Percentiles rank a stretch among this genome's conserved stretches.
Conservation (phyloP, 345 rosid genomes). For the Arabis hirsuta region DNA sequence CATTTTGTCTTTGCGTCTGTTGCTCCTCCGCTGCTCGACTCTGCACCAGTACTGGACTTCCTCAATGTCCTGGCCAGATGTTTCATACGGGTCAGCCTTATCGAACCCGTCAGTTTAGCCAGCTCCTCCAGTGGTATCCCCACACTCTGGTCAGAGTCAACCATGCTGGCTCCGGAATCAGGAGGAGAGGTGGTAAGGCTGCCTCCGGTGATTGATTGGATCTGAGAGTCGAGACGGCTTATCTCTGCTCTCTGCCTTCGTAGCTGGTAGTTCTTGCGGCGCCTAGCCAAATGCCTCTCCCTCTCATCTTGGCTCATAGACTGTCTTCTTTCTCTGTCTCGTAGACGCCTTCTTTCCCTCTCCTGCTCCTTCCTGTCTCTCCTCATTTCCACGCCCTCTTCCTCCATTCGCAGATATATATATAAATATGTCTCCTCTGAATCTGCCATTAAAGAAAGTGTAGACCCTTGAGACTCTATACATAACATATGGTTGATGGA, state of each 20-base stretch:
- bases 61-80: slow-evolving; percentile 73
- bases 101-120: slow-evolving; percentile 54
- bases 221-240: slow-evolving; percentile 46
- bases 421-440: slow-evolving; percentile 12
- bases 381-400: slow-evolving; percentile 45
- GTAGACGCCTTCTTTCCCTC: slow-evolving; percentile 74
- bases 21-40: slow-evolving; percentile 36
- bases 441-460: not conserved
- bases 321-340: slow-evolving; percentile 87
- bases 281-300: slow-evolving; percentile 88
- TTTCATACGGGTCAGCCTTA: slow-evolving; percentile 72
- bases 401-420: too few species aligned
- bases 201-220: slow-evolving; percentile 30
- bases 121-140: slow-evolving; percentile 58
- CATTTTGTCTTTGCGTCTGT: slow-evolving; percentile 49
- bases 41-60: slow-evolving; percentile 39
- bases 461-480: not conserved
- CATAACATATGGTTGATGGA: not conserved
- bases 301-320: slow-evolving; percentile 88
- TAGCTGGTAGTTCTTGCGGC: slow-evolving; percentile 83
- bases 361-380: slow-evolving; percentile 72
- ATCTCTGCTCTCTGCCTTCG: slow-evolving; percentile 71
- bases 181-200: slow-evolving; percentile 28
- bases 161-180: slow-evolving; percentile 45
- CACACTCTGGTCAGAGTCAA: slow-evolving; percentile 50